Percentiles rank a stretch among this genome's conserved stretches.
Evolutionary conservation across 179 eudicot genomes (phyloP).

Genomic region (Vitellaria paradoxa): DNA sequence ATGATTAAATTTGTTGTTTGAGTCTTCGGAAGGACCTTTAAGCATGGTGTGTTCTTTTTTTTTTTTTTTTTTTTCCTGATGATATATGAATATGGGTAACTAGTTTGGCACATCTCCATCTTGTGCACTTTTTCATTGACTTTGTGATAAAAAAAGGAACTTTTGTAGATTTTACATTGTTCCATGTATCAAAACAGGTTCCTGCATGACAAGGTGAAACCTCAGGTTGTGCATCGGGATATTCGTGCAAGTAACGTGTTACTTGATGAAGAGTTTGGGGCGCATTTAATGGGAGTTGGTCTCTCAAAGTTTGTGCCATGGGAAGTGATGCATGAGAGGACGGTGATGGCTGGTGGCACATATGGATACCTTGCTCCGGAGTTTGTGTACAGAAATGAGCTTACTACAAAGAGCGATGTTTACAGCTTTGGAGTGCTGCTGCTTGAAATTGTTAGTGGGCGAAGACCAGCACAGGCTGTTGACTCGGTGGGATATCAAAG

Average conservation of each 20-base stretch:
- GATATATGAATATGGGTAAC: background rate
- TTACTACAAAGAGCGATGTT: slow-evolving; percentile 91
- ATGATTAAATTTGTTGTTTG: background rate
- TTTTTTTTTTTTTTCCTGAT: background rate
- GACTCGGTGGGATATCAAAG: slow-evolving; percentile 91
- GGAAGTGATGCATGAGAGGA: slow-evolving; percentile 93
- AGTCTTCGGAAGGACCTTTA: background rate
- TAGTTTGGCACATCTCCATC: background rate
- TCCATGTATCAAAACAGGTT: slow-evolving; percentile 43
- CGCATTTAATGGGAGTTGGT: slow-evolving; percentile 91
- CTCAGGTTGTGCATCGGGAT: slow-evolving; percentile 92
- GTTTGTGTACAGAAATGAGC: slow-evolving; percentile 85
- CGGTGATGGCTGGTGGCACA: slow-evolving; percentile 91
- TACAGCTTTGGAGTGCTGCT: slow-evolving; percentile 92
- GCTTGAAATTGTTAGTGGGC: slow-evolving; percentile 86
- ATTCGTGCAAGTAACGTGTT: slow-evolving; percentile 90
- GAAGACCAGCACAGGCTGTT: slow-evolving; percentile 88
- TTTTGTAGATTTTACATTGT: background rate
- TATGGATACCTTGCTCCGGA: slow-evolving; percentile 93
- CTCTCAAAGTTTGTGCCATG: slow-evolving; percentile 90
- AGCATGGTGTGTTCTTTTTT: too few species aligned
- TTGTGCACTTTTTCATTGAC: background rate
- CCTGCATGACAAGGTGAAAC: slow-evolving; percentile 94
- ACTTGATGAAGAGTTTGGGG: slow-evolving; percentile 83
- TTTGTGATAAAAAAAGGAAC: background rate